Evolutionary conservation across 108 stramenopile species (phyloP).

Genomic region (Cyclotella atomus): DNA sequence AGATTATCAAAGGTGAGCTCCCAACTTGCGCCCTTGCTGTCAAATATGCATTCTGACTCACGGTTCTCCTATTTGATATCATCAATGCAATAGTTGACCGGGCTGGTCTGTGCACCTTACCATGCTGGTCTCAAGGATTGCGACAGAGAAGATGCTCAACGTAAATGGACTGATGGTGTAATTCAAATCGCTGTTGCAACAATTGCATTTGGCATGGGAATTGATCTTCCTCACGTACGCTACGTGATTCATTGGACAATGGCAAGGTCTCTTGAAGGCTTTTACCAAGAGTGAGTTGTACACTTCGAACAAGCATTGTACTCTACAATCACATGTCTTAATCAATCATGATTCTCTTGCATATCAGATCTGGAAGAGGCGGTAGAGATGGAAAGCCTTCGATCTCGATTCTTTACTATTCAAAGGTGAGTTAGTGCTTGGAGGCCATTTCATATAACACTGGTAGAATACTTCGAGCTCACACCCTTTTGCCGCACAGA

Average conservation of each 20-base stretch:
- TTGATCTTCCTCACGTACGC: conserved; percentile 85
- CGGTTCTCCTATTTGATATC: not conserved
- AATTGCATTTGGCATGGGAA: conserved; percentile 95
- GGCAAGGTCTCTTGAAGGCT: conserved; percentile 86
- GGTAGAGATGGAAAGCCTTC: conserved; percentile 86
- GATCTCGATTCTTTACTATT: conserved; percentile 81
- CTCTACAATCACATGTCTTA: not conserved
- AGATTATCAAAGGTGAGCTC: conserved; percentile 30
- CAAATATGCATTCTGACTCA: too few relatives aligned
- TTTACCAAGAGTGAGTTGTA: conserved; percentile 79
- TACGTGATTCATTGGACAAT: conserved; percentile 91
- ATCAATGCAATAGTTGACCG: conserved; percentile 19
- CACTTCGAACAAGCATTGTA: too few relatives aligned
- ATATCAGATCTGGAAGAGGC: conserved; percentile 61
- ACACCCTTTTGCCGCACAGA: conserved; percentile 13
- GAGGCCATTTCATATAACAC: not conserved
- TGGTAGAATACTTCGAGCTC: too few relatives aligned
- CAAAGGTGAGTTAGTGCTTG: conserved; percentile 18
- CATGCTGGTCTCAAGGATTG: conserved; percentile 75
- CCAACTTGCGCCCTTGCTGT: too few relatives aligned
- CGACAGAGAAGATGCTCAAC: conserved; percentile 60
- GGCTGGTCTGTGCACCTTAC: conserved; percentile 49
- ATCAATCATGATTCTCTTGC: not conserved
- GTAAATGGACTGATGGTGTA: conserved; percentile 63
- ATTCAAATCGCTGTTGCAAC: conserved; percentile 80